Evolutionary conservation across 169 alveolate genomes (phyloP).

Genomic region (Perkinsus olseni): DNA sequence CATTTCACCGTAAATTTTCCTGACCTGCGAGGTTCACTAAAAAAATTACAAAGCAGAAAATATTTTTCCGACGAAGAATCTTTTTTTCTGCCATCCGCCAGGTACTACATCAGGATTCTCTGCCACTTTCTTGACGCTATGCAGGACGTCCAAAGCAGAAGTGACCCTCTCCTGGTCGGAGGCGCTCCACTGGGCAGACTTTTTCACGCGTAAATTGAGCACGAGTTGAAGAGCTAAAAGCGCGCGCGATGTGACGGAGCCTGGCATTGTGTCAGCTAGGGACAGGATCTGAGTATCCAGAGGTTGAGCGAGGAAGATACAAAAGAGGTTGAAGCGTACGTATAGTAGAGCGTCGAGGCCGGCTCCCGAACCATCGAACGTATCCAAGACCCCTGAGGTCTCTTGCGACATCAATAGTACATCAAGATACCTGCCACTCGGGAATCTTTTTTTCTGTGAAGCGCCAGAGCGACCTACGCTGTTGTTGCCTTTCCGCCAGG

Average conservation of each 20-base stretch:
- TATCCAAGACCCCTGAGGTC: neutral
- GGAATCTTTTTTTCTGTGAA: neutral
- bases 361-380: neutral
- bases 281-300: neutral
- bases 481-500: neutral
- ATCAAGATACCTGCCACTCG: neutral
- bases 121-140: neutral
- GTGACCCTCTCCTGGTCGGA: neutral
- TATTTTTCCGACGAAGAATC: too few relatives aligned
- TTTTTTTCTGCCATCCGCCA: too few relatives aligned
- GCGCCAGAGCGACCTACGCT: neutral
- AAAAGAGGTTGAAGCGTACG: neutral
- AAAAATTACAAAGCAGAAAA: too few relatives aligned
- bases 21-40: too few relatives aligned
- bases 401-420: neutral
- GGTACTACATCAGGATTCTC: neutral
- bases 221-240: neutral
- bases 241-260: neutral
- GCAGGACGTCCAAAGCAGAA: neutral
- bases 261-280: neutral
- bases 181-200: neutral
- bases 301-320: neutral
- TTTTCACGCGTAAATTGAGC: neutral
- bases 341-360: neutral
- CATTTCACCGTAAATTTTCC: too few relatives aligned